These are phyloP conservation scores for Penicillium sp. DNA, from an alignment of 2,329 filamentous ascomycete genomes.

Conservation along the genomic window DNA sequence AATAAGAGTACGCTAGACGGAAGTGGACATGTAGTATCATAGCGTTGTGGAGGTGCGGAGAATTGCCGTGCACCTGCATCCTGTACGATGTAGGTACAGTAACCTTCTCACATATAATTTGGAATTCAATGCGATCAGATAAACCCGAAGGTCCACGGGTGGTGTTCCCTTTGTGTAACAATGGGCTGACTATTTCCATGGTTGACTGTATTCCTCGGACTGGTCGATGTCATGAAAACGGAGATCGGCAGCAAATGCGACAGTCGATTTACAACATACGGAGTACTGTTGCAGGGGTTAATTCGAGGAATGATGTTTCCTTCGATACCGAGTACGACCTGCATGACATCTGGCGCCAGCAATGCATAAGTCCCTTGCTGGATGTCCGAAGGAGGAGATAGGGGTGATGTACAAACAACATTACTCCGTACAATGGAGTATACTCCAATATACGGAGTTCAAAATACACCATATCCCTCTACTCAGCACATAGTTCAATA, in stretches of 20 bases:
- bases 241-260: background rate
- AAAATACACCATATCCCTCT: background rate
- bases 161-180: conserved; percentile 12
- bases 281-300: conserved; percentile 1
- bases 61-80: conserved; percentile 13
- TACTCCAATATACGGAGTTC: background rate
- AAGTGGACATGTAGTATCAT: background rate
- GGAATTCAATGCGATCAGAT: conserved; percentile 12
- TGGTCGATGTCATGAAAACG: conserved; percentile 24
- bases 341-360: conserved; percentile 10
- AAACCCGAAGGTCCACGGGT: background rate
- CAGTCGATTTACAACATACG: background rate
- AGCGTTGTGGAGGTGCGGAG: conserved; percentile 22
- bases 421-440: background rate
- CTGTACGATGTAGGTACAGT: conserved; percentile 9
- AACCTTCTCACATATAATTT: background rate
- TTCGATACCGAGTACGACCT: background rate
- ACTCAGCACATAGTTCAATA: background rate
- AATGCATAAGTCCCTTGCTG: conserved; percentile 23
- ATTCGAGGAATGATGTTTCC: conserved; percentile 18
- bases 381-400: background rate
- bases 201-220: conserved; percentile 8
- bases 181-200: conserved; percentile 17
- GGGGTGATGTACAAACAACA: background rate
- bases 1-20: background rate